Base-by-base conservation (phyloP, 768 basidiomycete genomes). In the Cyclocybe cylindracea region DNA sequence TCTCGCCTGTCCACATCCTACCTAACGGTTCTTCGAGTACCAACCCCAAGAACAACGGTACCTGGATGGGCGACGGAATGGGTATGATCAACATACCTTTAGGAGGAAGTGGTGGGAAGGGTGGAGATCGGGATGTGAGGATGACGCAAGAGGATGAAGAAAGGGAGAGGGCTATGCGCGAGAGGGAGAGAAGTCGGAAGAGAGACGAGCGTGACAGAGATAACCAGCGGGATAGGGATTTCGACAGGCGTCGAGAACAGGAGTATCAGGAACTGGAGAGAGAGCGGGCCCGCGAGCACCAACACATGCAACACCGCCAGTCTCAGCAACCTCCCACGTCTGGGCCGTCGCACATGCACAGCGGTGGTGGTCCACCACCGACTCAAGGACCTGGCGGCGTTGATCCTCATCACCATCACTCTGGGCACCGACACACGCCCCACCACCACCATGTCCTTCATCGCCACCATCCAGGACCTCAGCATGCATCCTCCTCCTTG, bases 361-460 rank as follows among this genome's bases (percentile, higher is more conserved):
- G 36, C 42, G 49, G 39, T 24, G 39, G 59, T 67, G 51, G 57
- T 7, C 49, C 60, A 33, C 55, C 63, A 40, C 46, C 64, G 14
- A 42, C 51, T 7, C 55, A 59, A 41, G 60, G 53, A 66, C 51
- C 70, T 67, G 45, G 55, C 32, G 39, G 50, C n/a, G 51, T 57
- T 50, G 51, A 59, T 4, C 72, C 72, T 50, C 68, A 74, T 47
- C 72, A 54, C 51, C 46, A 70, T 42, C 73, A 77, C 48, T 80
- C 80, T 52, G 81, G 73, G 55, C 79, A 76, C 46, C 80, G 72
- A 54, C 78, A 75, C 44, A 75, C 73, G 24, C 58, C 68, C 2
- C 71, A 70, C n/a, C 79, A 79, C 45, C 82, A 85, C 50, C 82
- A 83, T 55, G 72, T 75, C 51, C 61, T 75, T 6, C 76, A 73